phyloP scores from a whole-genome alignment of 495 filamentous ascomycete genomes.

The Penicillium chermesinum region DNA sequence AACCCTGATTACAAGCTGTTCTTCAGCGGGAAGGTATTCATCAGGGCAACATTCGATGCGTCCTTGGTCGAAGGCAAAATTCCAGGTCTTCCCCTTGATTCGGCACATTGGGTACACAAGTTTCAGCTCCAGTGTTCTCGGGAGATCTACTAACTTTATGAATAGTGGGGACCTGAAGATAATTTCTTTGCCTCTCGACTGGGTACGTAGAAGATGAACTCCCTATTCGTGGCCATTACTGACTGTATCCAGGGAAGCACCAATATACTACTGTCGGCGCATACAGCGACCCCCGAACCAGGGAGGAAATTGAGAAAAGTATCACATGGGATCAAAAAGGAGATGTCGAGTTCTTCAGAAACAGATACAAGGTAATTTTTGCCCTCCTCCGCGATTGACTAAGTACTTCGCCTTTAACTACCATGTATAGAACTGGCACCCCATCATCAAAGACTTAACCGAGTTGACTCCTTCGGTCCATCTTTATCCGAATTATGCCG shows the following conservation, averaged over 20 bases:
- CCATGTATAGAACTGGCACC: constrained; percentile 37
- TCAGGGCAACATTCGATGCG: constrained; percentile 43
- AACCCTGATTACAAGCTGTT: constrained; percentile 35
- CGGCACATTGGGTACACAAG: constrained; percentile 44
- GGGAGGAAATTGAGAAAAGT: constrained; percentile 33
- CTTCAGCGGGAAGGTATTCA: constrained; percentile 42
- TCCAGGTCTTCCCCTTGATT: constrained; percentile 38
- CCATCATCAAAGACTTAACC: constrained; percentile 34
- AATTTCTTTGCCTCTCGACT: constrained; percentile 45
- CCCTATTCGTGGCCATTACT: not conserved
- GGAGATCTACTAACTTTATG: not conserved
- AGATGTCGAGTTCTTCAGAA: constrained; percentile 31
- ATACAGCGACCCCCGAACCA: constrained; percentile 33
- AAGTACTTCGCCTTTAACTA: not conserved
- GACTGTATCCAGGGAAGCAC: constrained; percentile 19
- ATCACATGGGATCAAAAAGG: constrained; percentile 37
- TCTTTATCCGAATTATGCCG: constrained; percentile 42
- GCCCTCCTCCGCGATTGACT: too few relatives aligned
- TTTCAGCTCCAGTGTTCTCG: not conserved
- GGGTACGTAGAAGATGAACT: constrained; percentile 20
- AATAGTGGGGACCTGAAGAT: constrained; percentile 40
- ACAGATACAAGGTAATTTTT: constrained; percentile 27
- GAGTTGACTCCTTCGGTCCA: constrained; percentile 39
- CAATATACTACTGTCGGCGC: constrained; percentile 47
- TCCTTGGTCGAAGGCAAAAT: constrained; percentile 34